Conservation (phyloP, 805 yeast genomes). For the Zygotorulaspora chibaensis region DNA sequence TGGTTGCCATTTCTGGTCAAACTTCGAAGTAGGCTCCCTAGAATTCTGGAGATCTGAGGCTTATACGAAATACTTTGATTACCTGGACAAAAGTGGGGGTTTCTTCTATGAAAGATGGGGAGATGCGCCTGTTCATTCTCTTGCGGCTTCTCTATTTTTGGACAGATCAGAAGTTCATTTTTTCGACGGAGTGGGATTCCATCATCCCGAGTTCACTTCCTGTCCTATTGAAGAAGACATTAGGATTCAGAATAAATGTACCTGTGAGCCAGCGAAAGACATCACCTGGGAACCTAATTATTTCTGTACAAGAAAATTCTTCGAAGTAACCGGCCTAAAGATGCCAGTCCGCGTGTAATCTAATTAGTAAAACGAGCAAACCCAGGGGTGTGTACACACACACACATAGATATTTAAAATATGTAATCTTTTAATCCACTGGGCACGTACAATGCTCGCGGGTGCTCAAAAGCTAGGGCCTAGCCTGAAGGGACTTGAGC, state of each 20-base stretch:
- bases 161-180: slow-evolving; percentile 57
- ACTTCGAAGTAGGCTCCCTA: slow-evolving; percentile 70
- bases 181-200: slow-evolving; percentile 72
- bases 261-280: slow-evolving; percentile 54
- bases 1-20: slow-evolving; percentile 79
- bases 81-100: slow-evolving; percentile 66
- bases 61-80: slow-evolving; percentile 57
- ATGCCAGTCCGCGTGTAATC: slow-evolving; percentile 18
- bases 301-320: slow-evolving; percentile 63
- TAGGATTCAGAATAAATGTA: slow-evolving; percentile 58
- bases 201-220: slow-evolving; percentile 61
- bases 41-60: slow-evolving; percentile 58
- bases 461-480: too few relatives aligned
- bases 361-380: too few relatives aligned
- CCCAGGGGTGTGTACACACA: too few relatives aligned
- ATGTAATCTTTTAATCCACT: too few relatives aligned
- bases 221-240: slow-evolving; percentile 54
- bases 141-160: slow-evolving; percentile 62
- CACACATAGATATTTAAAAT: too few relatives aligned
- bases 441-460: too few relatives aligned
- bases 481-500: too few relatives aligned
- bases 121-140: slow-evolving; percentile 86
- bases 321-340: slow-evolving; percentile 32
- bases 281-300: slow-evolving; percentile 67
- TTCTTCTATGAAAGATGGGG: slow-evolving; percentile 91